Evolutionary conservation across 2,329 filamentous ascomycete genomes (phyloP).

Genomic region (Mollisia scopiformis): DNA sequence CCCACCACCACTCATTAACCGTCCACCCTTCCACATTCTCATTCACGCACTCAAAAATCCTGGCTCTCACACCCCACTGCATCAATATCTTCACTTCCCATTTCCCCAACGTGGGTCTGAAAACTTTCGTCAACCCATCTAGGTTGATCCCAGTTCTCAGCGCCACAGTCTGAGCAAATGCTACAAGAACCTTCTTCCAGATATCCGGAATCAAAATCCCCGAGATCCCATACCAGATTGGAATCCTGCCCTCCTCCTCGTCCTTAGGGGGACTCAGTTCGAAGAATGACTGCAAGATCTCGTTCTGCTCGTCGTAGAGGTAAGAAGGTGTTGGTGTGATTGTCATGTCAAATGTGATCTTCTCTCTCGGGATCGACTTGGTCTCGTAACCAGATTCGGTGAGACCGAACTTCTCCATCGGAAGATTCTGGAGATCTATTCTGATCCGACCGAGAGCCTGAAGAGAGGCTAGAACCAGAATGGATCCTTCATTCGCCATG

Average conservation of each 20-base stretch:
- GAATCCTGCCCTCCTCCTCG: slow-evolving; percentile 51
- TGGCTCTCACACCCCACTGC: slow-evolving; percentile 59
- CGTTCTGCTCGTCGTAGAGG: slow-evolving; percentile 54
- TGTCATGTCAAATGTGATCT: slow-evolving; percentile 66
- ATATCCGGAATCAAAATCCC: slow-evolving; percentile 58
- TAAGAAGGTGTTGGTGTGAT: slow-evolving; percentile 62
- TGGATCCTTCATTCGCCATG: slow-evolving; percentile 62
- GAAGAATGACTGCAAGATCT: slow-evolving; percentile 43
- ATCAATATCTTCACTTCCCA: slow-evolving; percentile 65
- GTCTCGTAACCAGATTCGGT: slow-evolving; percentile 69
- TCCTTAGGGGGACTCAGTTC: slow-evolving; percentile 44
- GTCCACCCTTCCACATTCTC: slow-evolving; percentile 45
- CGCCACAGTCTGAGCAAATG: slow-evolving; percentile 64
- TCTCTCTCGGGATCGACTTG: slow-evolving; percentile 66
- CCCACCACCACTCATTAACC: slow-evolving; percentile 70
- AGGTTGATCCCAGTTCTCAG: slow-evolving; percentile 61
- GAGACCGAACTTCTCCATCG: slow-evolving; percentile 70
- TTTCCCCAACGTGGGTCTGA: slow-evolving; percentile 61
- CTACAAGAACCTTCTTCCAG: slow-evolving; percentile 67
- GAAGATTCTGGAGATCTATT: slow-evolving; percentile 57
- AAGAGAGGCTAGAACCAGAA: slow-evolving; percentile 70
- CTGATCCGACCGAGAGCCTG: slow-evolving; percentile 60
- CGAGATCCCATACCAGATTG: slow-evolving; percentile 75
- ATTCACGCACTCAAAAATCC: slow-evolving; percentile 40
- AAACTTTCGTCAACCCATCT: slow-evolving; percentile 54